phyloP scores from a whole-genome alignment of 805 yeast genomes.

The Millerago galiae region DNA sequence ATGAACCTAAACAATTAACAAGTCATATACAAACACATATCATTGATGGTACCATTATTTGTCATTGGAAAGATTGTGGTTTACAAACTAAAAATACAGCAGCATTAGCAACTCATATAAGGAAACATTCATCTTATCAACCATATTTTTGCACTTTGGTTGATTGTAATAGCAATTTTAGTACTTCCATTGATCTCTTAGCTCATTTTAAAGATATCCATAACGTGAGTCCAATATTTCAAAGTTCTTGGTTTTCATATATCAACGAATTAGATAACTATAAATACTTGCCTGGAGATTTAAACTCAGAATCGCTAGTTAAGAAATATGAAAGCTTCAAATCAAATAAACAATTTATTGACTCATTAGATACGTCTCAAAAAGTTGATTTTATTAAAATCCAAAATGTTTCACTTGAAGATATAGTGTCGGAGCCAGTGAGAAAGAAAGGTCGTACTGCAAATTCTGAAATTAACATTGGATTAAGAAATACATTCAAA shows the following conservation, averaged over 20 bases:
- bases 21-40: slow-evolving; percentile 5
- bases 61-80: slow-evolving; percentile 60
- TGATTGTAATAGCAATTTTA: slow-evolving; percentile 56
- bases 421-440: slow-evolving; percentile 21
- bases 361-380: slow-evolving; percentile 2
- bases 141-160: slow-evolving; percentile 63
- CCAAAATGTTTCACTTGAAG: slow-evolving; percentile 19
- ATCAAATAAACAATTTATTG: slow-evolving; percentile 3
- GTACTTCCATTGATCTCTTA: slow-evolving; percentile 55
- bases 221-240: slow-evolving; percentile 5
- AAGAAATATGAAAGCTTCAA: neutral
- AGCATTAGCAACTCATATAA: slow-evolving; percentile 55
- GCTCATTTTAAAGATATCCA: slow-evolving; percentile 60
- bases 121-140: slow-evolving; percentile 62
- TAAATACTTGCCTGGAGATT: slow-evolving; percentile 1
- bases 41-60: slow-evolving; percentile 16
- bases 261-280: slow-evolving; percentile 26
- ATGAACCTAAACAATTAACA: slow-evolving; percentile 1
- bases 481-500: slow-evolving; percentile 15
- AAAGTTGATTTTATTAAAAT: slow-evolving; percentile 21
- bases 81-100: slow-evolving; percentile 44
- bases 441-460: slow-evolving; percentile 24
- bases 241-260: slow-evolving; percentile 12
- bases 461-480: slow-evolving; percentile 20
- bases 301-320: neutral